Evolutionary conservation across 495 filamentous ascomycete species (phyloP), one percentile per base, ranked within the genome.

Genomic region (Annulohypoxylon stygium): DNA sequence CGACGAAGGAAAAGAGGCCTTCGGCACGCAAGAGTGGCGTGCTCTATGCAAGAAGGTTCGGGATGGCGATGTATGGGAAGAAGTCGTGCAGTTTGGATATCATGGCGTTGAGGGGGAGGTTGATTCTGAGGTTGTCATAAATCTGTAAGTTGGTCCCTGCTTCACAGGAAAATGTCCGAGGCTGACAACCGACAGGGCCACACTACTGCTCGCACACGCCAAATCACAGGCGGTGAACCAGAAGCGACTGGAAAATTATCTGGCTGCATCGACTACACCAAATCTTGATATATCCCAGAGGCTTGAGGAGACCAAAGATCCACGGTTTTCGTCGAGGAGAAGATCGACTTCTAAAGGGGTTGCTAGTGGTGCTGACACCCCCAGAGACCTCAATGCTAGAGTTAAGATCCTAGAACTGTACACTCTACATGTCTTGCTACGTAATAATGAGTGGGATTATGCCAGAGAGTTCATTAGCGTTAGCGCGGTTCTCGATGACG

Each of bases 361-460:
- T n/a, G 81, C 81, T 14, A 86, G 83, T 71, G 92, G 91, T 65
- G 90, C 93, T 26, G 88, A 91, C 71, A 95, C 93, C 0, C 93
- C 93, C 0, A 90, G 91, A 61, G 93, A 94, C 76, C 84, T 93
- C 16, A 87, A 88, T 61, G 87, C 91, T 39, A 86, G 93, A 30
- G 88, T 97, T 55, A 93, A 95, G 81, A 91, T 99, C 54, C 90
- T 98, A 45, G 97, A 99, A 81, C 85, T 99, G 0, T 99, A 97
- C 74, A 94, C 93, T 4, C 86, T 99, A 4, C 96, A 98, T 80
- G 93, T 98, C 18, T 89, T 99, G 14, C 90, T 94, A 14, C 87
- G 92, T 43, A 97, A 97, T 74, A 89, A 90, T 37, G 93, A 98
- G 82, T 99, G 97, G 96, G 92, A 95, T 48, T 98, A 98, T 77